Base-by-base conservation (phyloP, 139 green algal genomes). In the Edaphochlamys debaryana region DNA sequence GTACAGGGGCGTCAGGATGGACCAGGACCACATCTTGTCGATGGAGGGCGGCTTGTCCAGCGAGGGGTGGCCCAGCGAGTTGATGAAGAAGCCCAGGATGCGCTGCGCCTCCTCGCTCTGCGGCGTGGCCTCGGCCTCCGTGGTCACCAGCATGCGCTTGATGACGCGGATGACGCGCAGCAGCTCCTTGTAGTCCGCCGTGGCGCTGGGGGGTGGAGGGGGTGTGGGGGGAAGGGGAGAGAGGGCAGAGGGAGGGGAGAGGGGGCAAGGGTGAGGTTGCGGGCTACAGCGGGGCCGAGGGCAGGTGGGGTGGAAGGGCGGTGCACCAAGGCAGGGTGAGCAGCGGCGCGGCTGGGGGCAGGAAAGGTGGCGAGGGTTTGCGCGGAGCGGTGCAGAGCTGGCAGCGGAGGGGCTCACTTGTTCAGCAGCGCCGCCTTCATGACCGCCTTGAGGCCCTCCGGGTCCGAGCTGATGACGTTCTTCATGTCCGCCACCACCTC, bases 11-110 rank as follows among this genome's bases (percentile, higher is more conserved):
- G 93, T 95, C 48, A 98, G 82, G 52, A 92, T 91, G 88, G 87
- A 93, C 75, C 87, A 95, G 68, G 68, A 90, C 50, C 90, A 82
- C 93, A 96, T 95, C 63, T 94, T 89, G 68, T 92, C 84, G 30
- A 97, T 72, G 37, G 68, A 54, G 17, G 92, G 86, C 19, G 94
- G 93, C 45, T 79, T 73, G 48, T 82, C 84, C 63, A 96, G 87
- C 8, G 89, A 87, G 4, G 92, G 89, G 87, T 95, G 94, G 45
- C 88, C 88, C 37, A 94, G 80, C 8, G 78, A 91, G 79, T 91
- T 93, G 68, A 94, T 87, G 79, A 96, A 97, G 79, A 95, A 95
- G 64, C 90, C 90, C 48, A 97, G 89, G 40, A 95, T 85, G 73
- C 93, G 90, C 85, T 92, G 90, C 62, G 92, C 91, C 85, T 97